These are phyloP conservation scores for Sporothrix brunneoviolacea DNA, from an alignment of 2,329 filamentous ascomycete genomes.

Conservation along the genomic window DNA sequence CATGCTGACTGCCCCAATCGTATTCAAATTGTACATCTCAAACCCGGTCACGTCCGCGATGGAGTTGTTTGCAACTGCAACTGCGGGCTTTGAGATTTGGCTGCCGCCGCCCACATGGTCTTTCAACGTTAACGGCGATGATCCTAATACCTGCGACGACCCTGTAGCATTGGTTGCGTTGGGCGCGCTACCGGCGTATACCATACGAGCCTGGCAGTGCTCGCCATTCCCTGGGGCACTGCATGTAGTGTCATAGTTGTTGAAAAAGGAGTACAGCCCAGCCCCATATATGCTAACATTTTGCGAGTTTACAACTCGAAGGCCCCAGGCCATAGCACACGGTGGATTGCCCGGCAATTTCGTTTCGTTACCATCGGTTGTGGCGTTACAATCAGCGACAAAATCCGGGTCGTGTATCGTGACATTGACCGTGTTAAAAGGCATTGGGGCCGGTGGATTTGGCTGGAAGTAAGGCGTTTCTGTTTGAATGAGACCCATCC, in stretches of 20 bases:
- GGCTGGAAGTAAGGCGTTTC: conserved; percentile 63
- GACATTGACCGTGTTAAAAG: conserved; percentile 37
- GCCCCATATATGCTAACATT: conserved; percentile 51
- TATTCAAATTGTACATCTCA: conserved; percentile 40
- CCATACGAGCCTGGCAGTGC: conserved; percentile 35
- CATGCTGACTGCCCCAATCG: conserved; percentile 30
- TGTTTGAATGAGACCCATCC: conserved; percentile 56
- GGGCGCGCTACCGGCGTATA: conserved; percentile 28
- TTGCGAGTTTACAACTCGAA: conserved; percentile 48
- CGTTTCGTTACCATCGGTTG: not conserved
- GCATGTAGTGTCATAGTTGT: conserved; percentile 45
- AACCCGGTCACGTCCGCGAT: conserved; percentile 12
- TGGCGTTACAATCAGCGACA: conserved; percentile 33
- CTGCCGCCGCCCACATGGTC: no score
- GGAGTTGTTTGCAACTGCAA: not conserved
- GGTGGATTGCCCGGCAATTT: conserved; percentile 24
- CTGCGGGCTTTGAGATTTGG: no score
- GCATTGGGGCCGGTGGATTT: conserved; percentile 45
- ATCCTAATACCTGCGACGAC: not conserved
- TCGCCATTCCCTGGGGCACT: conserved; percentile 29
- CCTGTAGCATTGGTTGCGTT: not conserved
- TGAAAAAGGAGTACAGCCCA: conserved; percentile 55
- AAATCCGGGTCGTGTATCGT: conserved; percentile 42
- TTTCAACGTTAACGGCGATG: no score
- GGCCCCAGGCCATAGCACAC: conserved; percentile 55